Percentiles rank a stretch among this genome's conserved stretches.
phyloP scores from a whole-genome alignment of 1,284 basidiomycete species.

The Papiliotrema terrestris region DNA sequence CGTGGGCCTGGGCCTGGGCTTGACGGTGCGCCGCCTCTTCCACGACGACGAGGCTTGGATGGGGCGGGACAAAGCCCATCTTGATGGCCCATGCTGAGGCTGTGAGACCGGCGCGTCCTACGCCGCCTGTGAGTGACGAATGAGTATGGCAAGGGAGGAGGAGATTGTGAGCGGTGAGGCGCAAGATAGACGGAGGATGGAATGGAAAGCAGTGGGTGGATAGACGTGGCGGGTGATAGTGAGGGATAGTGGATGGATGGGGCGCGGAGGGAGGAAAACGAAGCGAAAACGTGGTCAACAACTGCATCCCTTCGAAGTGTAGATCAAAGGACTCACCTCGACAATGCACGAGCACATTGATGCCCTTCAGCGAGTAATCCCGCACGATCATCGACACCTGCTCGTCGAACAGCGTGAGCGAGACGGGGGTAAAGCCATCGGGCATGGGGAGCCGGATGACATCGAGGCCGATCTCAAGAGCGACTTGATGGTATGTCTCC shows the following conservation, averaged over 20 bases:
- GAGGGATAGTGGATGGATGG: no score
- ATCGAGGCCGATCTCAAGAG: constrained; percentile 66
- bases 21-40: constrained; percentile 19
- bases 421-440: constrained; percentile 80
- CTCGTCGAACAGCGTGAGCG: constrained; percentile 62
- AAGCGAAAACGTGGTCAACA: constrained; percentile 1
- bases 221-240: no score
- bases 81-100: constrained; percentile 92
- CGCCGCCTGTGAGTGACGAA: constrained; percentile 54
- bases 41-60: constrained; percentile 34
- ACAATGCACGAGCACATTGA: constrained; percentile 81
- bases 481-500: constrained; percentile 66
- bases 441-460: constrained; percentile 82
- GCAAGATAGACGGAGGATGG: no score
- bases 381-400: constrained; percentile 69
- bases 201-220: no score
- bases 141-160: background rate
- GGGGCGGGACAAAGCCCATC: constrained; percentile 65
- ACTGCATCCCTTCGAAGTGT: background rate
- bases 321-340: constrained; percentile 57
- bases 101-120: constrained; percentile 88
- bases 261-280: no score
- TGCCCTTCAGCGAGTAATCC: constrained; percentile 70
- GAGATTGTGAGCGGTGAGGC: no score
- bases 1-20: constrained; percentile 8